Conservation (phyloP, 2,329 filamentous ascomycete genomes). For the Fusarium circinatum region DNA sequence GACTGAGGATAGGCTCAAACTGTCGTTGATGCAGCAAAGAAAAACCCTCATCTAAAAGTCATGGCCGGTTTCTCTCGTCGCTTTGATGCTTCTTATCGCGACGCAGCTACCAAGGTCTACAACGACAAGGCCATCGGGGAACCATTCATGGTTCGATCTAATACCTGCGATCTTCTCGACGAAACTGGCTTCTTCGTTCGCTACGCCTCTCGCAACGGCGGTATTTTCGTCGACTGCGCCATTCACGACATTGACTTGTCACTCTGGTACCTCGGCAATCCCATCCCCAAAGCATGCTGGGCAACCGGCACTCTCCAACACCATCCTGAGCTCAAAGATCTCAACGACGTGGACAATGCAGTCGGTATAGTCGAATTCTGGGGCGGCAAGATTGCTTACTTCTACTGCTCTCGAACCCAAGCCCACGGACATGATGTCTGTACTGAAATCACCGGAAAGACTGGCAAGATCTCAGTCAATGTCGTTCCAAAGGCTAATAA, state of each 20-base stretch:
- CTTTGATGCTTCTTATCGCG: slow-evolving; percentile 73
- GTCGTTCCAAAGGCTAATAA: slow-evolving; percentile 64
- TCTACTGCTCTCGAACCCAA: slow-evolving; percentile 73
- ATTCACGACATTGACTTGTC: slow-evolving; percentile 70
- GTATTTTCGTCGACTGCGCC: slow-evolving; percentile 76
- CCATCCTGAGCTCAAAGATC: slow-evolving; percentile 41
- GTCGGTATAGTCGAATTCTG: slow-evolving; percentile 72
- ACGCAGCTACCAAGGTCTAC: slow-evolving; percentile 63
- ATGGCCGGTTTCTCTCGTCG: slow-evolving; percentile 56
- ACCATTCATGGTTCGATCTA: slow-evolving; percentile 69
- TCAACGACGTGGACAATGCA: slow-evolving; percentile 45
- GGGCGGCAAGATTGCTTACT: slow-evolving; percentile 71
- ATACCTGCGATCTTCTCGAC: slow-evolving; percentile 75
- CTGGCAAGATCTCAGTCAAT: slow-evolving; percentile 71
- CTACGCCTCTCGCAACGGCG: slow-evolving; percentile 71
- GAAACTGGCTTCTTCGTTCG: slow-evolving; percentile 73
- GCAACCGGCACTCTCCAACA: slow-evolving; percentile 25
- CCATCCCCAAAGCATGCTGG: slow-evolving; percentile 23
- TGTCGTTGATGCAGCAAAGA: slow-evolving; percentile 65
- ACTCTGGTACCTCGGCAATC: slow-evolving; percentile 44
- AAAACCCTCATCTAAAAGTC: slow-evolving; percentile 69
- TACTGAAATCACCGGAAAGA: slow-evolving; percentile 73
- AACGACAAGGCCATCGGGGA: slow-evolving; percentile 64
- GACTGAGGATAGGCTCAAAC: slow-evolving; percentile 59
- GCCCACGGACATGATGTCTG: slow-evolving; percentile 70